Percentiles rank a stretch among this genome's conserved stretches.
Conservation (phyloP, 768 basidiomycete genomes). For the Xerocomus spinulosus region DNA sequence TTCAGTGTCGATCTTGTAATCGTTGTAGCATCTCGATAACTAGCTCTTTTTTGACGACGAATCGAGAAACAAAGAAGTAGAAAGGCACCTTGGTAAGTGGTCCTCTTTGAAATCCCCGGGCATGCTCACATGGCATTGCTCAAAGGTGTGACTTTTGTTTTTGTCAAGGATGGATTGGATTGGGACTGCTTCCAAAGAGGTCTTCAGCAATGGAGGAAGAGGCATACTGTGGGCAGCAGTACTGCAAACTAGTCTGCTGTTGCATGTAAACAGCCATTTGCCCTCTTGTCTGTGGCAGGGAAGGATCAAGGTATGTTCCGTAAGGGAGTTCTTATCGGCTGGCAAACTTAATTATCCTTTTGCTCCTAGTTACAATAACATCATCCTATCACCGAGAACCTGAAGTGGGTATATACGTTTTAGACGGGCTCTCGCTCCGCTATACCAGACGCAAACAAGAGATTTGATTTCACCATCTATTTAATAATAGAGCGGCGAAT, state of each 20-base stretch:
- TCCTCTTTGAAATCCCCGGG: not conserved
- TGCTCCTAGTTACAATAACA: not conserved
- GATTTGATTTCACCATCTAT: not conserved
- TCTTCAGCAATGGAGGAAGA: constrained; percentile 61
- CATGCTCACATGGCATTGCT: not conserved
- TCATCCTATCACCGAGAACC: constrained; percentile 4
- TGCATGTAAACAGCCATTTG: not conserved
- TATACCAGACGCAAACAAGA: not conserved
- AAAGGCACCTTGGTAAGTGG: constrained; percentile 43
- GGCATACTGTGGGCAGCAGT: constrained; percentile 27
- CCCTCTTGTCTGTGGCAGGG: not conserved
- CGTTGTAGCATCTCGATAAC: not conserved
- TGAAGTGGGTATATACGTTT: not conserved
- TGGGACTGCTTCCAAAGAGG: constrained; percentile 66
- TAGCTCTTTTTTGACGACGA: constrained; percentile 76
- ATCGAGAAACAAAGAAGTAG: constrained; percentile 47
- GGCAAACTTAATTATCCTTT: not conserved
- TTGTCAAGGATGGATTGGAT: constrained; percentile 62
- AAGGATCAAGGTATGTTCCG: constrained; percentile 7
- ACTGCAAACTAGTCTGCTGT: constrained; percentile 5
- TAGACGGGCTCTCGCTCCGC: not conserved
- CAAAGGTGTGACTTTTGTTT: constrained; percentile 75
- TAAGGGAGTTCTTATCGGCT: not conserved
- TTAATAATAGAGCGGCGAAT: constrained; percentile 8
- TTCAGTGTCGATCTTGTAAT: not conserved